Percentiles rank a stretch among this genome's conserved stretches.
These are phyloP conservation scores for Corniculantispora saksenae DNA, from an alignment of 2,329 filamentous ascomycete species.

Conservation along the genomic window DNA sequence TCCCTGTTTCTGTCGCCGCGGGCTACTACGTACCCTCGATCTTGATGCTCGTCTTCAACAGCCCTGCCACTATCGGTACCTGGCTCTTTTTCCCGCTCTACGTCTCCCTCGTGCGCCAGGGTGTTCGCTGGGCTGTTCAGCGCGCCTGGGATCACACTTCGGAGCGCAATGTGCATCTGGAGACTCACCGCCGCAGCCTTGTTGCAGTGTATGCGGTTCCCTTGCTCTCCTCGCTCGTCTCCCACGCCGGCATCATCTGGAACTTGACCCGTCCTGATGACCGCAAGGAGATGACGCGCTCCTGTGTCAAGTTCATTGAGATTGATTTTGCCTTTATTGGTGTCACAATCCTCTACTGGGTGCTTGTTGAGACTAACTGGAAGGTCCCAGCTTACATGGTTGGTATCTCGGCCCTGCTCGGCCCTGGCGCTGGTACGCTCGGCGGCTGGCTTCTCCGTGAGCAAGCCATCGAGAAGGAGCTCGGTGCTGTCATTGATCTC, in stretches of 20 bases:
- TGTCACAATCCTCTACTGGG: conserved; percentile 54
- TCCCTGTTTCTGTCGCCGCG: conserved; percentile 49
- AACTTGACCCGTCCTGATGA: conserved; percentile 44
- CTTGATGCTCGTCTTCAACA: conserved; percentile 46
- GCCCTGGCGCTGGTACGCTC: conserved; percentile 41
- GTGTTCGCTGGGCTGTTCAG: conserved; percentile 32
- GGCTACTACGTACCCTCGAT: conserved; percentile 50
- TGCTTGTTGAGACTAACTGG: conserved; percentile 53
- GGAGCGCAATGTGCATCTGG: conserved; percentile 42
- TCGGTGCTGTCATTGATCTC: conserved; percentile 21
- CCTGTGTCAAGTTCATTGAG: conserved; percentile 46
- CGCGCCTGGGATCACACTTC: conserved; percentile 29
- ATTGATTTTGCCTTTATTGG: conserved; percentile 48
- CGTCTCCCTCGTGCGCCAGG: conserved; percentile 45
- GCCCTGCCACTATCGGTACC: conserved; percentile 39
- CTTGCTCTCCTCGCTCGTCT: conserved; percentile 42
- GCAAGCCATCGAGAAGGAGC: conserved; percentile 32
- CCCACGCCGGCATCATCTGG: conserved; percentile 46
- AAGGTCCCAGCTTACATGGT: conserved; percentile 36
- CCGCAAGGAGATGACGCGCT: conserved; percentile 51
- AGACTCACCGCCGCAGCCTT: conserved; percentile 41
- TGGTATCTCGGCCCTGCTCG: conserved; percentile 33
- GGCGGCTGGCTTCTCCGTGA: conserved; percentile 44
- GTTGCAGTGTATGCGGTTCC: conserved; percentile 48
- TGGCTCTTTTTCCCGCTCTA: conserved; percentile 57